Conservation (phyloP, 306 rosid species). For the Castanospermum australe region DNA sequence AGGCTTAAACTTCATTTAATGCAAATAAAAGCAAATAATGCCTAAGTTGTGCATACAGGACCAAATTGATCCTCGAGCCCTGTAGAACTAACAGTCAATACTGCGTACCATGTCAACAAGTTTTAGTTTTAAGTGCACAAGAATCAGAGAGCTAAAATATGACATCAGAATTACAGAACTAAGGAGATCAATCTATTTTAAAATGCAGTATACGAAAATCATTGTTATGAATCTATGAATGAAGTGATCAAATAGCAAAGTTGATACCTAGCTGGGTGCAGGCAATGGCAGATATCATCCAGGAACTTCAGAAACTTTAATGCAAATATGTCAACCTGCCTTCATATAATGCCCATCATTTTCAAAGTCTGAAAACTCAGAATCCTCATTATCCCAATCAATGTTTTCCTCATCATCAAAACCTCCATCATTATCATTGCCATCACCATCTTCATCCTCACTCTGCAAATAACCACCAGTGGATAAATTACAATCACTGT, state of each 20-base stretch:
- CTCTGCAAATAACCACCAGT: conserved; percentile 46
- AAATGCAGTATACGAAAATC: background rate
- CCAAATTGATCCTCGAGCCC: background rate
- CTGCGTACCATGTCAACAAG: background rate
- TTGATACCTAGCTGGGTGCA: conserved; percentile 30
- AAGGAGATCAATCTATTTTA: background rate
- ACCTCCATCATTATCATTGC: conserved; percentile 20
- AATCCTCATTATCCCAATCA: conserved; percentile 38
- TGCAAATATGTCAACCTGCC: conserved; percentile 20
- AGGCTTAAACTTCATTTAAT: background rate
- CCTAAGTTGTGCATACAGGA: background rate
- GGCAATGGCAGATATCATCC: conserved; percentile 21
- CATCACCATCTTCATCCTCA: conserved; percentile 56
- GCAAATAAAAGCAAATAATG: background rate
- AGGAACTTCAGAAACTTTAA: conserved; percentile 2
- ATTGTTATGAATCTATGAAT: background rate
- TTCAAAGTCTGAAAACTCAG: conserved; percentile 13
- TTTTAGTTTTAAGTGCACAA: background rate
- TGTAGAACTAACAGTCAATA: background rate
- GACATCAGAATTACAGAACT: background rate
- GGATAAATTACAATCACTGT: background rate
- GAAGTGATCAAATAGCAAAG: conserved; percentile 16
- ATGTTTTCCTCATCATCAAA: conserved; percentile 23
- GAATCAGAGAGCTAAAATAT: background rate
- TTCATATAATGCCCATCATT: conserved; percentile 27